phyloP scores from a whole-genome alignment of 345 rosid species.

The Arabis hirsuta region DNA sequence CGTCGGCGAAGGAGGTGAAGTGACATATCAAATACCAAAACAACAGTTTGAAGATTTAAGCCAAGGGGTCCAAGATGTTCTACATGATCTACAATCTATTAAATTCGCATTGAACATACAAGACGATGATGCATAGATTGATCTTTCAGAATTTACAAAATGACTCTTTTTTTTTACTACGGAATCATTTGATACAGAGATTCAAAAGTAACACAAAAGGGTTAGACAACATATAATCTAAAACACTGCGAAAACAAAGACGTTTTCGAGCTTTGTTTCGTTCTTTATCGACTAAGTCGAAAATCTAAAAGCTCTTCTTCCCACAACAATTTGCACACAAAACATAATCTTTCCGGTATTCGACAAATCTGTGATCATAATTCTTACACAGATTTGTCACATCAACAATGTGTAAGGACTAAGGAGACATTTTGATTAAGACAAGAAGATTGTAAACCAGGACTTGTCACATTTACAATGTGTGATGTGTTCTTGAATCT shows the following conservation, averaged over 20 bases:
- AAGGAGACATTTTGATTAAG: neutral
- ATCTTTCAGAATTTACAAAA: slow-evolving; percentile 10
- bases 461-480: neutral
- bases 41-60: slow-evolving; percentile 38
- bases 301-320: no score
- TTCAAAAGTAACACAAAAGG: neutral
- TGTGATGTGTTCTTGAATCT: neutral
- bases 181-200: neutral
- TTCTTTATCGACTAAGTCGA: no score
- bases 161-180: neutral
- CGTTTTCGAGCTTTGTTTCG: no score
- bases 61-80: slow-evolving; percentile 37
- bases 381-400: no score
- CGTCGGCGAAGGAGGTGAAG: slow-evolving; percentile 34
- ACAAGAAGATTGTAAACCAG: neutral
- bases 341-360: no score
- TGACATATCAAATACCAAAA: slow-evolving; percentile 40
- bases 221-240: neutral
- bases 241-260: neutral
- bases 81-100: slow-evolving; percentile 37
- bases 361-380: no score
- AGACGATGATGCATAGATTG: slow-evolving; percentile 23
- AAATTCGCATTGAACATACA: slow-evolving; percentile 39
- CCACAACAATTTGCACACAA: no score
- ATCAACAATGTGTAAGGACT: neutral